These are phyloP conservation scores for Corylus avellana DNA, from an alignment of 306 rosid species.

Conservation along the genomic window DNA sequence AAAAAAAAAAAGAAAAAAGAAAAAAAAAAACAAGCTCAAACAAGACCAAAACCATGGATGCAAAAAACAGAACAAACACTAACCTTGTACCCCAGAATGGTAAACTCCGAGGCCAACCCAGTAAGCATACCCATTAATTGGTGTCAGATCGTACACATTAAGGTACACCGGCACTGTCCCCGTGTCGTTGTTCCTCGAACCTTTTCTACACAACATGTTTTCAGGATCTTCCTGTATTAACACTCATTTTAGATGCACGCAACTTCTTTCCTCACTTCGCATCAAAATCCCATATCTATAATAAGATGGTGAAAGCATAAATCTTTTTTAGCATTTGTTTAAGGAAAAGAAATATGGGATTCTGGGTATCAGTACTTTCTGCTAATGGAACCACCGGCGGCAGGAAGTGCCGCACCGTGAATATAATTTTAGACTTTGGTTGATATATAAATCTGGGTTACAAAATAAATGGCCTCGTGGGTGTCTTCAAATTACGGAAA, in stretches of 20 bases:
- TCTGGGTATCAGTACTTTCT: slow-evolving; percentile 5
- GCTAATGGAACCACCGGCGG: slow-evolving; percentile 46
- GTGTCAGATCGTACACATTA: slow-evolving; percentile 90
- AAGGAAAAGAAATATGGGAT: slow-evolving; percentile 29
- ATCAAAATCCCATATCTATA: not conserved
- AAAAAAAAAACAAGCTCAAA: not conserved
- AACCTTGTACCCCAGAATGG: slow-evolving; percentile 91
- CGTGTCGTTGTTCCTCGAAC: slow-evolving; percentile 42
- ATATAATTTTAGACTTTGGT: not conserved
- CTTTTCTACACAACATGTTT: slow-evolving; percentile 62
- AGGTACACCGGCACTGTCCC: slow-evolving; percentile 87
- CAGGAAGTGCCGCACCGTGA: slow-evolving; percentile 25
- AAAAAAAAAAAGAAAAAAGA: too few species aligned
- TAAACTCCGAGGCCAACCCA: slow-evolving; percentile 97
- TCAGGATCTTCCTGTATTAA: not conserved
- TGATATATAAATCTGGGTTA: slow-evolving; percentile 22
- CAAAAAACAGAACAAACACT: not conserved
- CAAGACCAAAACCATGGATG: not conserved
- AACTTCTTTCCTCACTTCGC: slow-evolving; percentile 2
- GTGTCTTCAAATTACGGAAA: slow-evolving; percentile 34
- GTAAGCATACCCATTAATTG: slow-evolving; percentile 86
- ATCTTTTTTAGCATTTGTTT: not conserved
- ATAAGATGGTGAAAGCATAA: not conserved
- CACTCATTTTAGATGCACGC: not conserved
- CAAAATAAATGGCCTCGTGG: slow-evolving; percentile 20